Evolutionary conservation across 2,329 filamentous ascomycete species (phyloP).

Genomic region (Niveomyces coronatus): DNA sequence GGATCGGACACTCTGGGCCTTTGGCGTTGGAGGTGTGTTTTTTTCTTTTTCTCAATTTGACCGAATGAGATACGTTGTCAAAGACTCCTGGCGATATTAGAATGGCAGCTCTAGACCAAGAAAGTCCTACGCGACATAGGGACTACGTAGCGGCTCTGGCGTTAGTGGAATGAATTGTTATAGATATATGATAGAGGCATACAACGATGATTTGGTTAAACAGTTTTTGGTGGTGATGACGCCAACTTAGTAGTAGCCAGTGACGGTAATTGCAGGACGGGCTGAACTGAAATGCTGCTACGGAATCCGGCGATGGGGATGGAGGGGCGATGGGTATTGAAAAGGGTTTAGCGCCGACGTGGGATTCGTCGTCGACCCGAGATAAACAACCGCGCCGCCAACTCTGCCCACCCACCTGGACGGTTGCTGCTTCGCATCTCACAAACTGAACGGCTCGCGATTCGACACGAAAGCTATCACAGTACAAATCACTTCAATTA

Average conservation of each 20-base stretch:
- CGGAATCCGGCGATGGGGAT: neutral
- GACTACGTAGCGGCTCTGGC: too few species aligned
- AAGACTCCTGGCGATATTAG: constrained; percentile 1
- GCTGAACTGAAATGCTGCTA: too few species aligned
- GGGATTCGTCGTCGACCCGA: constrained; percentile 5
- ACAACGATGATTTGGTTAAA: too few species aligned
- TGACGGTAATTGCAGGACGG: too few species aligned
- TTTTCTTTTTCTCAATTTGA: neutral
- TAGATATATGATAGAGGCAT: too few species aligned
- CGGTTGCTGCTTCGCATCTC: too few species aligned
- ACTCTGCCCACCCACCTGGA: constrained; percentile 1
- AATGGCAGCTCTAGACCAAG: constrained; percentile 12
- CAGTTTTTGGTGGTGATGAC: too few species aligned
- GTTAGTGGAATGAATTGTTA: too few species aligned
- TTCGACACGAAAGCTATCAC: constrained; percentile 1
- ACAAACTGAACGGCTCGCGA: constrained; percentile 1
- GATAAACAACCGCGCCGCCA: constrained; percentile 9
- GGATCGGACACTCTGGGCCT: too few species aligned
- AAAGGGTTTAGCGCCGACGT: constrained; percentile 6
- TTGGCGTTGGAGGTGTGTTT: constrained; percentile 7
- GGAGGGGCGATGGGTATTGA: neutral
- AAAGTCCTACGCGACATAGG: too few species aligned
- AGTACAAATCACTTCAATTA: too few species aligned
- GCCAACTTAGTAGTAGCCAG: too few species aligned
- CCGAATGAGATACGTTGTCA: neutral